Evolutionary conservation across 768 basidiomycete species (phyloP).

Genomic region (Nidula microcarpa): DNA sequence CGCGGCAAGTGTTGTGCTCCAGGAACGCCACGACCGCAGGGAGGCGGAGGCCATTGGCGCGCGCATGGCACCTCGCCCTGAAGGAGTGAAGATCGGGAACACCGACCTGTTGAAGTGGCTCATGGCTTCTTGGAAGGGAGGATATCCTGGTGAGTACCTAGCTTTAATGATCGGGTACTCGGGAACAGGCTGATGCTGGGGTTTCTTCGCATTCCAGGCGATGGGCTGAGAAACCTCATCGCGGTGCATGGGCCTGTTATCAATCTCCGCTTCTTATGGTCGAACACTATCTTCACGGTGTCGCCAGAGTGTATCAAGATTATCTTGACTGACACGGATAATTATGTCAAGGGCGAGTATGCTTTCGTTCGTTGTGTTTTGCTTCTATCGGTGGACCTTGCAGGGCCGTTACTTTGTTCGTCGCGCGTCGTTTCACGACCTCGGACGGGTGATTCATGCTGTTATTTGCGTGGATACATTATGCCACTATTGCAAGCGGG

Average conservation of each 20-base stretch:
- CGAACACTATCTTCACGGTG: constrained; percentile 12
- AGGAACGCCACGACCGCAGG: background rate
- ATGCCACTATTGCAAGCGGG: too few relatives aligned
- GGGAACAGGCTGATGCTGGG: background rate
- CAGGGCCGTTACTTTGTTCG: too few relatives aligned
- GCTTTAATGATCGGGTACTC: background rate
- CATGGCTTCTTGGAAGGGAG: constrained; percentile 16
- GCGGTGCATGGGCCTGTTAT: constrained; percentile 6
- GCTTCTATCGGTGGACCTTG: too few relatives aligned
- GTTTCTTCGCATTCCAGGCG: background rate
- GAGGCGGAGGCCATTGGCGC: constrained; percentile 18
- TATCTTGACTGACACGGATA: constrained; percentile 22
- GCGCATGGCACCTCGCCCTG: constrained; percentile 11
- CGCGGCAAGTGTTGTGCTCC: background rate
- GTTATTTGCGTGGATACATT: too few relatives aligned
- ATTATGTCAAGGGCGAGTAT: constrained; percentile 13
- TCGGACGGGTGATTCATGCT: too few relatives aligned
- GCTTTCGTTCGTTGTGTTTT: too few relatives aligned
- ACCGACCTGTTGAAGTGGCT: constrained; percentile 16
- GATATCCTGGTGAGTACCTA: constrained; percentile 23
- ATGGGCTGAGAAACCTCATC: background rate
- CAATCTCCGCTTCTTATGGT: constrained; percentile 13
- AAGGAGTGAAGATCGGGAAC: constrained; percentile 18
- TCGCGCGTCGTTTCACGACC: too few relatives aligned
- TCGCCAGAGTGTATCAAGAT: constrained; percentile 19